Percentiles rank a stretch among this genome's conserved stretches.
These are phyloP conservation scores for Pyrenophora teres DNA, from an alignment of 2,329 filamentous ascomycete species.

Conservation along the genomic window DNA sequence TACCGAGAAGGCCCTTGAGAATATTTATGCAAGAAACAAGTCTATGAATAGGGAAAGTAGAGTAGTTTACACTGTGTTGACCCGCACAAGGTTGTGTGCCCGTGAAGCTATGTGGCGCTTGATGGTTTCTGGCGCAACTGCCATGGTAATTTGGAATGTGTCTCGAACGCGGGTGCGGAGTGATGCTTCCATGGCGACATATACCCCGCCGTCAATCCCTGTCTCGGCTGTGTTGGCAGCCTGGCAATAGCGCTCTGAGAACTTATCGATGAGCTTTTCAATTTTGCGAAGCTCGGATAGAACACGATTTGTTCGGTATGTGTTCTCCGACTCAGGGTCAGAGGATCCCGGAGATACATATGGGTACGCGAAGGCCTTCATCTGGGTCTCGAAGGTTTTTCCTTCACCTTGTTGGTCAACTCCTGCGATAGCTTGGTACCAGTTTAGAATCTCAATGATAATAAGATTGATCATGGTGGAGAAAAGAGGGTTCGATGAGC, in stretches of 20 bases:
- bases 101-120: constrained; percentile 42
- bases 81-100: constrained; percentile 33
- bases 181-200: constrained; percentile 36
- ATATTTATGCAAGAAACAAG: neutral
- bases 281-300: constrained; percentile 42
- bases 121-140: constrained; percentile 41
- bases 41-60: constrained; percentile 6
- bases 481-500: constrained; percentile 45
- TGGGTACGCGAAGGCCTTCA: constrained; percentile 36
- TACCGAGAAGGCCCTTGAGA: neutral
- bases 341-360: constrained; percentile 29
- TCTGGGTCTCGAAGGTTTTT: constrained; percentile 28
- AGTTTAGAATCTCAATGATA: constrained; percentile 44
- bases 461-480: constrained; percentile 44
- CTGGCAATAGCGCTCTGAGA: constrained; percentile 44
- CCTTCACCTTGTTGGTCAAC: constrained; percentile 23
- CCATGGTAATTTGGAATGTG: constrained; percentile 46
- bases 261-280: constrained; percentile 47
- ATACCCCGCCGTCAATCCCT: constrained; percentile 38
- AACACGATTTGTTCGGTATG: constrained; percentile 39
- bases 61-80: constrained; percentile 33
- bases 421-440: constrained; percentile 44
- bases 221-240: constrained; percentile 25
- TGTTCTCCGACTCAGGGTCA: constrained; percentile 37
- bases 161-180: constrained; percentile 44